phyloP scores from a whole-genome alignment of 345 rosid species.

The Cardamine chenopodiifolia region DNA sequence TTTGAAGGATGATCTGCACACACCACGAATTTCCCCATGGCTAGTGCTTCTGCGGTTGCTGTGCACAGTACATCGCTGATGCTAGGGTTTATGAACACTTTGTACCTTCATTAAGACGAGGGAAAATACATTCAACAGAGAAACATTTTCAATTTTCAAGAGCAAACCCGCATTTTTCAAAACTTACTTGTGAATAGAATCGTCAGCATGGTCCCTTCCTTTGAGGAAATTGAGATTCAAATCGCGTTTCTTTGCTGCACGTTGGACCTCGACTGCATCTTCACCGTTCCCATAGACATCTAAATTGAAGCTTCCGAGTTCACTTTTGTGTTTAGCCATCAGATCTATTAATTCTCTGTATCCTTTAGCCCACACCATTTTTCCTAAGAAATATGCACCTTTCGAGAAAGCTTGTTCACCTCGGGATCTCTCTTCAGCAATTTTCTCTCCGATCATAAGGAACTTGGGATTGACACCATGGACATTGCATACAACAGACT shows the following conservation, averaged over 20 bases:
- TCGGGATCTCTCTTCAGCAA: conserved; percentile 76
- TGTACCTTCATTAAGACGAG: conserved; percentile 66
- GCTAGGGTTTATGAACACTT: conserved; percentile 96
- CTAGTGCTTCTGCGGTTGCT: conserved; percentile 98
- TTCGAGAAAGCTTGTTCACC: conserved; percentile 95
- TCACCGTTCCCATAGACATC: conserved; percentile 97
- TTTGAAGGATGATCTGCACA: conserved; percentile 99
- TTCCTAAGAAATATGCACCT: conserved; percentile 95
- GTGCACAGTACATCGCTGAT: conserved; percentile 97
- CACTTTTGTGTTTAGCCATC: conserved; percentile 71
- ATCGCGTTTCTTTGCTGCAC: conserved; percentile 63
- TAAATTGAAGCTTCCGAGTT: conserved; percentile 80
- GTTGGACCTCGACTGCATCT: conserved; percentile 86
- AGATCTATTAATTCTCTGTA: conserved; percentile 91
- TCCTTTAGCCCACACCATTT: conserved; percentile 99
- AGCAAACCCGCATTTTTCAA: not conserved
- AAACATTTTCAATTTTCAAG: not conserved
- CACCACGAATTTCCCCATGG: conserved; percentile 95
- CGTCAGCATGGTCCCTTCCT: conserved; percentile 96
- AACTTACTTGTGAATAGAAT: conserved; percentile 85
- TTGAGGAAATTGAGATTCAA: conserved; percentile 80
- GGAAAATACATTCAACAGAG: conserved; percentile 4
- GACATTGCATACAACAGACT: conserved; percentile 89
- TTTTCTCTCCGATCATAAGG: conserved; percentile 83
- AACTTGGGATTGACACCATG: conserved; percentile 97